A percentile compares a stretch with the other conserved stretches of the same genome.
These are phyloP conservation scores for Mycena kentingensis DNA, from an alignment of 768 basidiomycete genomes.

Conservation along the genomic window DNA sequence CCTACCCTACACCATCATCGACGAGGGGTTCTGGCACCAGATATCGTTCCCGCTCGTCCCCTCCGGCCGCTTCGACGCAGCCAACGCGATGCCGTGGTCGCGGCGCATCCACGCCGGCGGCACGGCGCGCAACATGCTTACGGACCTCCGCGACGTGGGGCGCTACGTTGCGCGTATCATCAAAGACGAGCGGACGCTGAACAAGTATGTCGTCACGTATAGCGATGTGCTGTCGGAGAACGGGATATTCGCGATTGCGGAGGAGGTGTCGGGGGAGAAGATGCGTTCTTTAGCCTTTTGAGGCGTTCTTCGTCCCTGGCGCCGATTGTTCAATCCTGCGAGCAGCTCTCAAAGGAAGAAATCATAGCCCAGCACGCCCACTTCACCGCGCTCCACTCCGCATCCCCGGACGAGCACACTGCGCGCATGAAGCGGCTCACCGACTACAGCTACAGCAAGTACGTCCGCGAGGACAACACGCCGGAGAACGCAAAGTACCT, in stretches of 20 bases:
- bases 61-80: too few species aligned
- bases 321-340: neutral
- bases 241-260: slow-evolving; percentile 27
- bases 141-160: too few species aligned
- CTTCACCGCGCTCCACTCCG: neutral
- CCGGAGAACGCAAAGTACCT: slow-evolving; percentile 23
- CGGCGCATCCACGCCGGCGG: too few species aligned
- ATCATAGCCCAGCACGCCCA: slow-evolving; percentile 1
- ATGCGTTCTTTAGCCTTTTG: neutral
- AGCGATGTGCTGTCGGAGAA: slow-evolving; percentile 29
- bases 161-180: too few species aligned
- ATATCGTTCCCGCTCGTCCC: slow-evolving; percentile 15
- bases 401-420: neutral
- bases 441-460: slow-evolving; percentile 25
- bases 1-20: slow-evolving; percentile 33
- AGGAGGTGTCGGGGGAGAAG: too few species aligned
- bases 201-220: too few species aligned
- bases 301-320: neutral
- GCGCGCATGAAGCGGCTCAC: neutral
- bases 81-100: too few species aligned
- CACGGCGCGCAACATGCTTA: too few species aligned
- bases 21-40: slow-evolving; percentile 35
- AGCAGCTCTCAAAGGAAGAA: slow-evolving; percentile 3
- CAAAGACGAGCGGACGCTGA: too few species aligned
- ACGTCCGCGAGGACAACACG: too few species aligned